Percentiles rank a stretch among this genome's conserved stretches.
phyloP scores from a whole-genome alignment of 495 filamentous ascomycete species.

The Talaromyces borbonicus region DNA sequence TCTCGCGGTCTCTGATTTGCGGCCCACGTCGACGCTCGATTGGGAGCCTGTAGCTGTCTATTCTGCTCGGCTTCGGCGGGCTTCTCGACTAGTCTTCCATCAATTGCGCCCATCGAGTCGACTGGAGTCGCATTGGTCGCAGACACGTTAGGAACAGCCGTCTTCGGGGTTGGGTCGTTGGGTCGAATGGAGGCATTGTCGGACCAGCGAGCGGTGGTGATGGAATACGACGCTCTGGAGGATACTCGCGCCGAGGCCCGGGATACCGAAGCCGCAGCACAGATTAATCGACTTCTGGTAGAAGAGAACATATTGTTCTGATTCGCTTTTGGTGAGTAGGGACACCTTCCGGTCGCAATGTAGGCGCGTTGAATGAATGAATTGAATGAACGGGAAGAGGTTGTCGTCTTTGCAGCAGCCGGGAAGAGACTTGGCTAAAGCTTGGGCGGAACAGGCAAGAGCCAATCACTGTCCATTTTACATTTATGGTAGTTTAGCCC shows the following conservation, averaged over 20 bases:
- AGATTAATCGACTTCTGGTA: conserved; percentile 39
- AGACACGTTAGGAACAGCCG: conserved; percentile 42
- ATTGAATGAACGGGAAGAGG: neutral
- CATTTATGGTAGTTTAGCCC: conserved; percentile 1
- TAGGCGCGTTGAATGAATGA: neutral
- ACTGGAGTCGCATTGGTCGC: conserved; percentile 51
- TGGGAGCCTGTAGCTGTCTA: conserved; percentile 71
- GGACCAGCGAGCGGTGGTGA: conserved; percentile 35
- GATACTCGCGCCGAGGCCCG: conserved; percentile 23
- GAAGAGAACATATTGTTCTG: conserved; percentile 45
- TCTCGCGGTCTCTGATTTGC: conserved; percentile 69
- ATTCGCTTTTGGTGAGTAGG: neutral
- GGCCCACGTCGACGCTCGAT: conserved; percentile 72
- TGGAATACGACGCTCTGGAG: conserved; percentile 35
- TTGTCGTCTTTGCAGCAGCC: conserved; percentile 3
- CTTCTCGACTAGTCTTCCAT: conserved; percentile 44
- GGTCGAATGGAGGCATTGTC: conserved; percentile 39
- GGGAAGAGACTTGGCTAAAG: conserved; percentile 7
- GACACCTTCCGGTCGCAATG: neutral
- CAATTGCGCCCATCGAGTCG: conserved; percentile 31
- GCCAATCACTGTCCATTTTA: conserved; percentile 4
- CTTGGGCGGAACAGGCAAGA: neutral
- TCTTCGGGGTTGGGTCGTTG: conserved; percentile 44
- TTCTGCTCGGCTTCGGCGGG: conserved; percentile 50
- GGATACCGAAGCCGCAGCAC: conserved; percentile 21